Evolutionary conservation across 2,329 filamentous ascomycete genomes (phyloP).

Genomic region (Talaromyces verruculosus): DNA sequence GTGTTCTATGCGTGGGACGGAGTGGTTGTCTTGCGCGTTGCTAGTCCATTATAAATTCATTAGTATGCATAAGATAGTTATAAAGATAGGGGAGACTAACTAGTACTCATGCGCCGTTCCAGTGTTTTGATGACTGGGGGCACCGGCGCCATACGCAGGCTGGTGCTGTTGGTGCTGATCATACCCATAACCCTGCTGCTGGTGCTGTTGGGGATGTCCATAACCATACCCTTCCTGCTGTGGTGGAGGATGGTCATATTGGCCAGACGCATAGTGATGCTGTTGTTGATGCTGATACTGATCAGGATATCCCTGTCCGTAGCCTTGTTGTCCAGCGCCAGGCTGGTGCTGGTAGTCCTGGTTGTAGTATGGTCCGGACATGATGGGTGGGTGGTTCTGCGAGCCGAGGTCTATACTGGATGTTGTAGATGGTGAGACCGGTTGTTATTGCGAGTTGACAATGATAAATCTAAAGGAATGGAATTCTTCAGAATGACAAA

Average conservation of each 20-base stretch:
- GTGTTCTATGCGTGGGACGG: constrained; percentile 1
- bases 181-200: constrained; percentile 3
- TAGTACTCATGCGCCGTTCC: constrained; percentile 20
- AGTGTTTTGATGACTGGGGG: neutral
- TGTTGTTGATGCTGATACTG: constrained; percentile 17
- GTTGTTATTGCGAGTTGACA: neutral
- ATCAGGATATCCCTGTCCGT: constrained; percentile 16
- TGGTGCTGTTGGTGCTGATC: neutral
- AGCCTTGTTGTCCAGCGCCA: neutral
- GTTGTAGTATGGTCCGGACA: constrained; percentile 22
- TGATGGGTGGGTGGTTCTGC: neutral
- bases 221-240: constrained; percentile 33
- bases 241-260: constrained; percentile 15
- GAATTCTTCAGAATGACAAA: neutral
- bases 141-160: neutral
- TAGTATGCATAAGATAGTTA: neutral
- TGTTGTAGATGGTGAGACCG: neutral
- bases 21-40: constrained; percentile 4
- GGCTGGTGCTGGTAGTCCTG: constrained; percentile 4
- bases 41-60: neutral
- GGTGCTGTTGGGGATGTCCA: constrained; percentile 26
- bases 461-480: neutral
- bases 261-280: constrained; percentile 21
- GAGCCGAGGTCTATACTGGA: neutral
- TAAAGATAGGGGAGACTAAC: neutral